phyloP scores from a whole-genome alignment of 2,329 filamentous ascomycete species.

The Chaetomiaceae sp. region DNA sequence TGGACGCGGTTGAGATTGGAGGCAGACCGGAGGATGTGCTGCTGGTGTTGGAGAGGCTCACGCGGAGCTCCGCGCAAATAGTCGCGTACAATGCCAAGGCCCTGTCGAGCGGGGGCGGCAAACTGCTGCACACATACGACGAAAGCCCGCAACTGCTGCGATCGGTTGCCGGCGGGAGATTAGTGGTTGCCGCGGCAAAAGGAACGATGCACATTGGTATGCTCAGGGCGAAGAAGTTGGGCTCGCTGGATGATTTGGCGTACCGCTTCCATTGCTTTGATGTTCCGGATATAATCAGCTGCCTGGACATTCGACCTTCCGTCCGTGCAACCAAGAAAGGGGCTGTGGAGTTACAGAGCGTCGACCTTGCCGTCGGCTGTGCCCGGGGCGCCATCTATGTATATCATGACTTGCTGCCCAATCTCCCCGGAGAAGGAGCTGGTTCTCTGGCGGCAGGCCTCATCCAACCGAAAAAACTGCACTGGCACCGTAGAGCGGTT shows the following conservation, averaged over 20 bases:
- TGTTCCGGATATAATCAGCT: slow-evolving; percentile 57
- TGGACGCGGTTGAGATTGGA: slow-evolving; percentile 35
- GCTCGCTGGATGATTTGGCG: slow-evolving; percentile 37
- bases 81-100: slow-evolving; percentile 39
- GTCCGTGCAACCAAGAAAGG: slow-evolving; percentile 28
- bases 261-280: slow-evolving; percentile 56
- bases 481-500: slow-evolving; percentile 87
- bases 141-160: slow-evolving; percentile 23
- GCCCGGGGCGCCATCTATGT: slow-evolving; percentile 69
- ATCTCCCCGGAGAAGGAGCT: slow-evolving; percentile 43
- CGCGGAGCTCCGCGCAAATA: slow-evolving; percentile 35
- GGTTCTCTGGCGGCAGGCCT: slow-evolving; percentile 40
- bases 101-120: slow-evolving; percentile 18
- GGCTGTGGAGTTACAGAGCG: slow-evolving; percentile 24
- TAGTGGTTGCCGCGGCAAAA: slow-evolving; percentile 50
- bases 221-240: slow-evolving; percentile 28
- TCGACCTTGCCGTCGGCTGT: slow-evolving; percentile 70
- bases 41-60: slow-evolving; percentile 40
- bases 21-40: slow-evolving; percentile 38
- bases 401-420: slow-evolving; percentile 68
- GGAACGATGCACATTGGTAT: slow-evolving; percentile 57
- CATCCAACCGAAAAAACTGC: slow-evolving; percentile 59
- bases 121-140: slow-evolving; percentile 23
- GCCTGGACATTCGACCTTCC: slow-evolving; percentile 55
- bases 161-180: slow-evolving; percentile 44